A percentile compares a stretch with the other conserved stretches of the same genome.
Evolutionary conservation across 2,329 filamentous ascomycete genomes (phyloP).

Genomic region (Fusarium sp.): DNA sequence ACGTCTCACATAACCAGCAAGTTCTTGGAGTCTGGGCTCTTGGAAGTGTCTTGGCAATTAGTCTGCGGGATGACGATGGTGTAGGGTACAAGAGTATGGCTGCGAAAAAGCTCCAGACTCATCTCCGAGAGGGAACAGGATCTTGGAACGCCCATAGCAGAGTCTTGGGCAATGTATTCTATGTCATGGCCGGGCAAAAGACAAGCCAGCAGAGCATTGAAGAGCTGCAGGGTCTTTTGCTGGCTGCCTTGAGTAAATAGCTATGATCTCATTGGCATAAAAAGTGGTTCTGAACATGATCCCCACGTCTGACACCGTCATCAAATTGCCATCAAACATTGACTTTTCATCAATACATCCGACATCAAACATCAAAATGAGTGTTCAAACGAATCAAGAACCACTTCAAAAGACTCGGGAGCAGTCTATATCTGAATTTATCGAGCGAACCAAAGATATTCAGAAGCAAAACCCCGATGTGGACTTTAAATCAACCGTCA

Average conservation of each 20-base stretch:
- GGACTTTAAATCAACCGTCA: constrained; percentile 33
- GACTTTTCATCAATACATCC: constrained; percentile 9
- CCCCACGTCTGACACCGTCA: neutral
- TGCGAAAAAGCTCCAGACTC: constrained; percentile 60
- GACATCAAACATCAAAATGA: constrained; percentile 13
- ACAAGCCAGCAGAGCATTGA: constrained; percentile 51
- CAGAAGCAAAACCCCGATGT: constrained; percentile 36
- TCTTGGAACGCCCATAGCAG: constrained; percentile 68
- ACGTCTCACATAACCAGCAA: constrained; percentile 68
- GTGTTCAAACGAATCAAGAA: neutral
- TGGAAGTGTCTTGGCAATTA: constrained; percentile 81
- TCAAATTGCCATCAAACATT: constrained; percentile 1
- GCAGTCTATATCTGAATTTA: constrained; percentile 38
- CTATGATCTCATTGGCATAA: constrained; percentile 17
- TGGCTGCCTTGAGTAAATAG: constrained; percentile 32
- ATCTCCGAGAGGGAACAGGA: constrained; percentile 50
- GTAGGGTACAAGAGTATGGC: constrained; percentile 65
- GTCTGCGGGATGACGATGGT: constrained; percentile 59
- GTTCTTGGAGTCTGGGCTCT: constrained; percentile 80
- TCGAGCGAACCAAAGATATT: constrained; percentile 24
- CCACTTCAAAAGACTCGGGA: constrained; percentile 27
- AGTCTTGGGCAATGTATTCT: constrained; percentile 71
- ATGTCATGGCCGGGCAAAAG: constrained; percentile 70
- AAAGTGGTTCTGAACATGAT: constrained; percentile 10
- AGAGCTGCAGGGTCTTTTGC: constrained; percentile 40